Evolutionary conservation across 2,329 filamentous ascomycete genomes (phyloP), one percentile per base, ranked within the genome.

Genomic region (Aureobasidium sp.): DNA sequence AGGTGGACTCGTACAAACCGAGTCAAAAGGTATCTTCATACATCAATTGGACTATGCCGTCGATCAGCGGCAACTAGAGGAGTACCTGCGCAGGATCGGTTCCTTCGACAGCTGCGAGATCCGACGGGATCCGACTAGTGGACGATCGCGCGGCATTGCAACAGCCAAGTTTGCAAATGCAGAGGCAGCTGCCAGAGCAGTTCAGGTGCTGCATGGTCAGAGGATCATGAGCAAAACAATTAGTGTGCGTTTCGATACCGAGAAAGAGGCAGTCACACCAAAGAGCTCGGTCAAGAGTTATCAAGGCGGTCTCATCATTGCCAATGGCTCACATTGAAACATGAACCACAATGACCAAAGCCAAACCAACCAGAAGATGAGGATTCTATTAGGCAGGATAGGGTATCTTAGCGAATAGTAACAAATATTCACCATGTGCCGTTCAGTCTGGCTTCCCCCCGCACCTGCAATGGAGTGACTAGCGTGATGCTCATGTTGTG

Each of bases 1-100:
- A 21, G 25, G 36, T 7, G 60, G 60, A 16, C 45, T 50, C 14
- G 44, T 62, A 11, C 34, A 36, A 11, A 58, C 51, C 9, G 44
- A 62, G 29, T 48, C 50, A 10, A 51, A 29, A 50, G 44, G 60
- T 13, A 57, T 62, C 42, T 62, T 62, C 51, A 57, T 62, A 14
- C 48, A 30, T 27, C 41, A 55, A n/a, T 36, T 62, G 11, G 60
- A 62, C 36, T 62, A 48, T 42, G 44, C 30, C 10, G 14, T 62
- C 29, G 37, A 47, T 27, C 50, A 48, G 42, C 50, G 42, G 39
- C 50, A 55, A 21, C 60, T 62, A 39, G 36, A 57, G 29, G 51
- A 50, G 29, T 42, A 48, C 36, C 45, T 62, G 48, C 50, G 51
- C 60, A 45, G 44, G 14, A 48, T 48, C 30, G 60, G 60, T 29